Conservation (phyloP, 805 yeast genomes). For the Metschnikowia noctiluminum region DNA sequence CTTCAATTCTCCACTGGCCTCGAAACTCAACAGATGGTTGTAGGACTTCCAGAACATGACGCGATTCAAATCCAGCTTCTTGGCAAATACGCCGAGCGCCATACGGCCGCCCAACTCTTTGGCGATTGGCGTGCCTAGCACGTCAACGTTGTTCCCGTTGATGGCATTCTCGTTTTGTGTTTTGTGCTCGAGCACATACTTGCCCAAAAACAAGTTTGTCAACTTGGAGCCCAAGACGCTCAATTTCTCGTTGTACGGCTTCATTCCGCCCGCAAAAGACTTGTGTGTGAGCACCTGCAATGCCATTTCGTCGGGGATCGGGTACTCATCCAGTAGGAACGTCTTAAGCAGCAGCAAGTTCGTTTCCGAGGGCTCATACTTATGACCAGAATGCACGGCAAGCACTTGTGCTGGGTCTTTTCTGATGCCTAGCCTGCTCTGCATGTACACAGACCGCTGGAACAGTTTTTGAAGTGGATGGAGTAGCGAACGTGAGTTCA, state of each 20-base stretch:
- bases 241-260: constrained; percentile 86
- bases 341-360: constrained; percentile 48
- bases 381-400: constrained; percentile 30
- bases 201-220: constrained; percentile 48
- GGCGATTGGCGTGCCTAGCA: constrained; percentile 55
- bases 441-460: constrained; percentile 34
- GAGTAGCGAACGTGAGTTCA: constrained; percentile 8
- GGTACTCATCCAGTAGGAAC: constrained; percentile 46
- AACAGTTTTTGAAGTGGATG: constrained; percentile 9
- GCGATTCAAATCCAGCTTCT: constrained; percentile 44
- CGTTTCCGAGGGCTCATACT: constrained; percentile 50
- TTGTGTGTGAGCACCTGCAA: constrained; percentile 89
- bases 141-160: constrained; percentile 51
- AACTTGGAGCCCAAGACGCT: constrained; percentile 67
- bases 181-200: constrained; percentile 34
- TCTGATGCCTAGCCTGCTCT: constrained; percentile 67
- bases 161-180: constrained; percentile 35
- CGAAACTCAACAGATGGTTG: constrained; percentile 44
- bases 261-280: constrained; percentile 87
- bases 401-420: constrained; percentile 61
- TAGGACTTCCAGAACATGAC: constrained; percentile 67
- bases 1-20: constrained; percentile 53
- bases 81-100: constrained; percentile 51
- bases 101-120: constrained; percentile 50
- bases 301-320: constrained; percentile 57